Conservation (phyloP, 2,329 filamentous ascomycete genomes). For the Ophiostoma sp. region DNA sequence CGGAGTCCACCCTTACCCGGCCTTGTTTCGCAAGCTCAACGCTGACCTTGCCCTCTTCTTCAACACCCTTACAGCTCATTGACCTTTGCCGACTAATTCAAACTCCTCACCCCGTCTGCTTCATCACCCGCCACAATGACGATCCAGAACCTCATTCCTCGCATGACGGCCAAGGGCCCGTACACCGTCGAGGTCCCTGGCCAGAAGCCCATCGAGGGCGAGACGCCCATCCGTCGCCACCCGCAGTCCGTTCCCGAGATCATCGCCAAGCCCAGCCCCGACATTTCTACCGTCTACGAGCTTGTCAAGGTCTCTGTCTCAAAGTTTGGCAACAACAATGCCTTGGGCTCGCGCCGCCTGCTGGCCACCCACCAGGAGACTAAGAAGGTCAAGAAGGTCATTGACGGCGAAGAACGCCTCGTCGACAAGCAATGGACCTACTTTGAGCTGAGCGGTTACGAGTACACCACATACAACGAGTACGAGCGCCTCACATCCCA, state of each 20-base stretch:
- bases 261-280: constrained; percentile 53
- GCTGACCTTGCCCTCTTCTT: constrained; percentile 2
- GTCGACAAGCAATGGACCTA: constrained; percentile 84
- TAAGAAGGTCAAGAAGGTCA: constrained; percentile 84
- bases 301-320: constrained; percentile 63
- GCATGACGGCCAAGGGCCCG: constrained; percentile 55
- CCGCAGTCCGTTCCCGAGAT: constrained; percentile 58
- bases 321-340: constrained; percentile 60
- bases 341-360: constrained; percentile 65
- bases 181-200: constrained; percentile 65
- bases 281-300: constrained; percentile 69
- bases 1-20: background rate
- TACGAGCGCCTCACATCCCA: constrained; percentile 66
- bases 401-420: constrained; percentile 73
- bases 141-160: constrained; percentile 32
- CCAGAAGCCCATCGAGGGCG: constrained; percentile 59
- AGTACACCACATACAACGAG: constrained; percentile 71
- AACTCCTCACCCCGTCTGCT: background rate
- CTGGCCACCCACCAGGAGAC: constrained; percentile 74
- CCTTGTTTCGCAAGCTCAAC: background rate
- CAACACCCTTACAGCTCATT: background rate
- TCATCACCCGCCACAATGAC: constrained; percentile 4
- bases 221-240: constrained; percentile 69
- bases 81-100: background rate
- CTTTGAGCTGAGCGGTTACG: constrained; percentile 75